A percentile compares a stretch with the other conserved stretches of the same genome.
Evolutionary conservation across 139 green algal genomes (phyloP).

Genomic region (Raphidocelis subcapitata): DNA sequence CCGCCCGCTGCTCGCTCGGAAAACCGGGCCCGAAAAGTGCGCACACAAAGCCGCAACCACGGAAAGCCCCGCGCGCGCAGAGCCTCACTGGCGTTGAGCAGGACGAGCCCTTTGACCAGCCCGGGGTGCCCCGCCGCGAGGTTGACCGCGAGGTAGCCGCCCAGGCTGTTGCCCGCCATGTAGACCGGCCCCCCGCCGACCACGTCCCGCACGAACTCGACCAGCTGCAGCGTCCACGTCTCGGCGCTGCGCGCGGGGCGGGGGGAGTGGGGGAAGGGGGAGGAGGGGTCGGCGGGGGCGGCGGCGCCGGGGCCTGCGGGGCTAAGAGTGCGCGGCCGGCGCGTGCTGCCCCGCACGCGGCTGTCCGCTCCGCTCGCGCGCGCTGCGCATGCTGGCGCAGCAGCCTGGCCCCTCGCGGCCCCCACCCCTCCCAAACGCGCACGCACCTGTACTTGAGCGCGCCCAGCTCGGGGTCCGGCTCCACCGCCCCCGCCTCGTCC

Average conservation of each 20-base stretch:
- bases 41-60: too few species aligned
- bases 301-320: too few species aligned
- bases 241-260: conserved; percentile 23
- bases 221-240: conserved; percentile 54
- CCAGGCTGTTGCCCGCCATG: conserved; percentile 36
- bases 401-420: too few species aligned
- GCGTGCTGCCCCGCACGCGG: too few species aligned
- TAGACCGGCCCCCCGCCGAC: conserved; percentile 28
- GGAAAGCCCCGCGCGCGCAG: too few species aligned
- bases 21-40: too few species aligned
- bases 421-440: too few species aligned
- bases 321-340: too few species aligned
- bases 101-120: conserved; percentile 48
- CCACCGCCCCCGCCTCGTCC: not conserved
- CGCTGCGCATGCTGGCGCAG: too few species aligned
- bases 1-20: too few species aligned
- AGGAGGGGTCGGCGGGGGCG: not conserved
- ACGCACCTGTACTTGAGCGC: not conserved
- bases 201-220: conserved; percentile 27
- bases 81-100: conserved; percentile 64
- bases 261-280: not conserved
- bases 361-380: too few species aligned
- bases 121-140: conserved; percentile 42
- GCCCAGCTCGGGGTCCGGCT: not conserved
- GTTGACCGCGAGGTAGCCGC: conserved; percentile 42